Base-by-base conservation (phyloP, 1,284 basidiomycete species). In the Ceratorhiza oryzae-sativae region DNA sequence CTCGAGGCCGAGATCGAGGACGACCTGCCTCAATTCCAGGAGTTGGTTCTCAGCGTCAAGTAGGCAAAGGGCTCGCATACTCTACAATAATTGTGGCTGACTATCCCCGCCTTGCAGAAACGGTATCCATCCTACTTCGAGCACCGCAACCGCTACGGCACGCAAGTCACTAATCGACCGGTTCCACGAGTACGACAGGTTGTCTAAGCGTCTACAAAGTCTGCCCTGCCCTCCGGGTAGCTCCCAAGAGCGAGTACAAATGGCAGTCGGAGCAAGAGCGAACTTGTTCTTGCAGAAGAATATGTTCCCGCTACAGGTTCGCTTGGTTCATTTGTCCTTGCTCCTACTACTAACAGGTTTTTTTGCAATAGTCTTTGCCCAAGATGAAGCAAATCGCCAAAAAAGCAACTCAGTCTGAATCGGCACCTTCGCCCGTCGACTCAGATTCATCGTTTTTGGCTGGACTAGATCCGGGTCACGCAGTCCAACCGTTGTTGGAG, bases 271-370 rank as follows among this genome's bases (percentile, higher is more conserved):
- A 73, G 87, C 87, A 0, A 85, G 92, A 1, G 93, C 94, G 0
- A 92, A 87, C 71, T 71, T 89, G 20, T 98, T 97, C 79, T 82
- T 99, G 76, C 91, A 94, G 78, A 92, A 91, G 78, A 90, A 97
- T 75, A 93, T 96, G 90, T 89, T 93, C 75, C 87, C 92, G 18
- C 83, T 95, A 1, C 89, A 93, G 83, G 90, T 88, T 74, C 45
- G 83, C 77, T 34, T 25, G 8, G 36, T 25, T 15, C 49, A 62
- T 46, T 6, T 27, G 25, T 39, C 48, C 59, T 62, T 30, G 74
- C 74, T 67, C 59, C 48, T 56, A n/a, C 61, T 71, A 18, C 59
- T 68, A 49, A 39, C 48, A 76, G 42, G 73, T 67, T 3, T 23
- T 13, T 6, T 18, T 45, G 6, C 75, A n/a, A 39, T 77, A 91